Evolutionary conservation across 257 asterid species (phyloP).

Genomic region (Fraxinus pennsylvanica): DNA sequence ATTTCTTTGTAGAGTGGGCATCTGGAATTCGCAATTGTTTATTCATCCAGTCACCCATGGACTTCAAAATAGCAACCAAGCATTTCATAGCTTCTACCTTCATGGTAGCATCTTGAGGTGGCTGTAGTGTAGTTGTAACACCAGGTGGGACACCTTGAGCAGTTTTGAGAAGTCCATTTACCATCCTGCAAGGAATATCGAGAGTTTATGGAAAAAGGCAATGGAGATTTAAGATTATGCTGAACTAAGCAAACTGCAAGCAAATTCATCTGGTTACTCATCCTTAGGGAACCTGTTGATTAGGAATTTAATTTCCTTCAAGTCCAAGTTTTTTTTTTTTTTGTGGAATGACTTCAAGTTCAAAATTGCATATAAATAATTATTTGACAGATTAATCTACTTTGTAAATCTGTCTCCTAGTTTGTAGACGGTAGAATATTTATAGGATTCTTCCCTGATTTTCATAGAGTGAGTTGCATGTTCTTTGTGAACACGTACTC

Average conservation of each 20-base stretch:
- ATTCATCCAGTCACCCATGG: constrained; percentile 99
- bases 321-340: background rate
- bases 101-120: constrained; percentile 83
- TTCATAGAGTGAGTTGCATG: background rate
- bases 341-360: background rate
- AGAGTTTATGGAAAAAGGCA: constrained; percentile 18
- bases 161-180: constrained; percentile 97
- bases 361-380: background rate
- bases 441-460: background rate
- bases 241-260: background rate
- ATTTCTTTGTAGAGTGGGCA: constrained; percentile 59
- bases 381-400: background rate
- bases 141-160: constrained; percentile 99
- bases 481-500: background rate
- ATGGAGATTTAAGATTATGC: constrained; percentile 19
- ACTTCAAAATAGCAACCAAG: constrained; percentile 76
- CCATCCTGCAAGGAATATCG: constrained; percentile 63
- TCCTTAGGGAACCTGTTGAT: background rate
- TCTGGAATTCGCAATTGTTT: constrained; percentile 91
- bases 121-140: constrained; percentile 67
- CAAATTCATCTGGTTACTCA: background rate
- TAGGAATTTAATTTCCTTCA: background rate
- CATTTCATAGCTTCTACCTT: constrained; percentile 96
- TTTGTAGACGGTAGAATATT: background rate
- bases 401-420: background rate